Conservation (phyloP, 441 rosid species). For the Bruguiera hainesii region DNA sequence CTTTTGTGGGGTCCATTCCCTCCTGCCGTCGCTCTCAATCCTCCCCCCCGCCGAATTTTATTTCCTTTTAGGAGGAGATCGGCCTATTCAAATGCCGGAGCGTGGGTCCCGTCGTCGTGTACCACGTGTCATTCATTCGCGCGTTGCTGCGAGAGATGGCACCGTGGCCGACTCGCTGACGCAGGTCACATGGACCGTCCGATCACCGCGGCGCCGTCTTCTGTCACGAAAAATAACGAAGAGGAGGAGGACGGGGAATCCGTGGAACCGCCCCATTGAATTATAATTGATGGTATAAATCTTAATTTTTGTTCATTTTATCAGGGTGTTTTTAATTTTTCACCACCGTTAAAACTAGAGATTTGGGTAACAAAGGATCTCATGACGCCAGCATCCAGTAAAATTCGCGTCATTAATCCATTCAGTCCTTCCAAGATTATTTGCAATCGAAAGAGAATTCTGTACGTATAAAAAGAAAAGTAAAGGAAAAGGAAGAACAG, state of each 20-base stretch:
- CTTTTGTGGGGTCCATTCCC: background rate
- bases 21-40: background rate
- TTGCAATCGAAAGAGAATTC: no score
- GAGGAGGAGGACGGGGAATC: background rate
- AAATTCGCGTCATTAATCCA: no score
- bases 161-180: background rate
- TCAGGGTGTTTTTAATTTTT: no score
- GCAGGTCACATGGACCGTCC: constrained; percentile 20
- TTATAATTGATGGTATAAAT: no score
- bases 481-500: no score
- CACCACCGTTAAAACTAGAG: no score
- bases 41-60: background rate
- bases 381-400: no score
- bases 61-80: background rate
- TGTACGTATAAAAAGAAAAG: background rate
- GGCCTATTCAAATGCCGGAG: background rate
- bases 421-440: no score
- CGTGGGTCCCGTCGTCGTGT: constrained; percentile 13
- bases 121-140: constrained; percentile 16
- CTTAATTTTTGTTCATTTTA: no score
- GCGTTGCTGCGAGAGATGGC: background rate
- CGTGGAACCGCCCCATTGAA: no score
- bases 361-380: no score
- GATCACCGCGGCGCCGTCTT: constrained; percentile 16
- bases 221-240: background rate